Base-by-base conservation (phyloP, 1,284 basidiomycete species). In the Mycosarcoma maydis region DNA sequence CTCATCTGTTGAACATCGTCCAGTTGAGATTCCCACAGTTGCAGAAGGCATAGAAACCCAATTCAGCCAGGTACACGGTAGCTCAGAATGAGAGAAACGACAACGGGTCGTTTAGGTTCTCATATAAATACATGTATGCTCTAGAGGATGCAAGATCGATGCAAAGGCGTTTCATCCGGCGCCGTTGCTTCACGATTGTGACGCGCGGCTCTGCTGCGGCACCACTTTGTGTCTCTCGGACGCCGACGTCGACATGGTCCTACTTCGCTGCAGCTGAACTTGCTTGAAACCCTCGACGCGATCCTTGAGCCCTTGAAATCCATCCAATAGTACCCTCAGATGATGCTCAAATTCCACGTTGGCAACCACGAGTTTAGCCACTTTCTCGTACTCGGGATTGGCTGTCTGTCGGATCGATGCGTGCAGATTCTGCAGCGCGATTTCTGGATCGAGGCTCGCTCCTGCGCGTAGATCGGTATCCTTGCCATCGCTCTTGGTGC, bases 1-100 rank as follows among this genome's bases (percentile, higher is more conserved):
- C 91, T 2, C 85, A 89, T 72, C 85, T 94, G 6, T 89, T 91
- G 56, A 82, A 82, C 29, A 83, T 87, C 19, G 83, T 93, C 27
- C 41, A 41, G 24, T 26, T 42, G 11, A 44, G 73, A 19, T 76
- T 71, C 42, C 61, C 67, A 4, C 2, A 55, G n/a, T n/a, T n/a
- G n/a, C n/a, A n/a, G n/a, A n/a, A n/a, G n/a, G n/a, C n/a, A n/a
- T n/a, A n/a, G n/a, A n/a, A n/a, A n/a, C n/a, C n/a, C n/a, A n/a
- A n/a, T n/a, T n/a, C n/a, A n/a, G n/a, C n/a, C n/a, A n/a, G n/a
- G n/a, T n/a, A n/a, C n/a, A n/a, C n/a, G n/a, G n/a, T n/a, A n/a
- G n/a, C n/a, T n/a, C n/a, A n/a, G n/a, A n/a, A n/a, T n/a, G n/a
- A n/a, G n/a, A n/a, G n/a, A n/a, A n/a, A n/a, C n/a, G n/a, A n/a